Evolutionary conservation across 495 filamentous ascomycete species (phyloP).

Genomic region (Penicillium canescens): DNA sequence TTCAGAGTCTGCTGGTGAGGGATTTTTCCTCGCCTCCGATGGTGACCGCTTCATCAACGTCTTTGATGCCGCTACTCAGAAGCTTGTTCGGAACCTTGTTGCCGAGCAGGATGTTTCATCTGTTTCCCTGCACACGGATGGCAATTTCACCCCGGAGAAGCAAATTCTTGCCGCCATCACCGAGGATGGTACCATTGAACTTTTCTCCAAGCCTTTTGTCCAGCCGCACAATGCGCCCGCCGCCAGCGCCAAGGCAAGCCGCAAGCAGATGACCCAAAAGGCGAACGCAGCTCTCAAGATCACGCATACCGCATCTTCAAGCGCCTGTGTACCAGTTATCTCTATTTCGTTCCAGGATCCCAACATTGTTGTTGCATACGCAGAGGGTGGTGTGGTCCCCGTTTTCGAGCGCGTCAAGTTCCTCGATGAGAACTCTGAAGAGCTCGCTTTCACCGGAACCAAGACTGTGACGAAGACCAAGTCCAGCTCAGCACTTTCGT

Average conservation of each 20-base stretch:
- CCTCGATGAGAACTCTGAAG: constrained; percentile 49
- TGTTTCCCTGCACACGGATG: constrained; percentile 31
- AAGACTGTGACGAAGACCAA: constrained; percentile 50
- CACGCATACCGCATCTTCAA: constrained; percentile 44
- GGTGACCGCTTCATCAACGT: constrained; percentile 58
- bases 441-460: constrained; percentile 45
- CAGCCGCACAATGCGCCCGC: constrained; percentile 30
- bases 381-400: constrained; percentile 57
- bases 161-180: constrained; percentile 53
- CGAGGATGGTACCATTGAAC: constrained; percentile 54
- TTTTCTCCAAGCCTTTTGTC: constrained; percentile 57
- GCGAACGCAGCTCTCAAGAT: constrained; percentile 52
- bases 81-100: constrained; percentile 51
- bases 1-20: constrained; percentile 29
- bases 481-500: constrained; percentile 40
- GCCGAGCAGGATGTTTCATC: constrained; percentile 52
- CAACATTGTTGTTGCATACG: constrained; percentile 51
- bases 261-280: constrained; percentile 51
- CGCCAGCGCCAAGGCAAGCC: constrained; percentile 44
- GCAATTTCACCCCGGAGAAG: constrained; percentile 28
- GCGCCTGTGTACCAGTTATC: constrained; percentile 44
- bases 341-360: constrained; percentile 49
- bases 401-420: constrained; percentile 55
- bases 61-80: constrained; percentile 45
- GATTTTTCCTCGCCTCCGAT: constrained; percentile 49